These are phyloP conservation scores for Lactifluus echinatus DNA, from an alignment of 768 basidiomycete genomes.

Conservation along the genomic window DNA sequence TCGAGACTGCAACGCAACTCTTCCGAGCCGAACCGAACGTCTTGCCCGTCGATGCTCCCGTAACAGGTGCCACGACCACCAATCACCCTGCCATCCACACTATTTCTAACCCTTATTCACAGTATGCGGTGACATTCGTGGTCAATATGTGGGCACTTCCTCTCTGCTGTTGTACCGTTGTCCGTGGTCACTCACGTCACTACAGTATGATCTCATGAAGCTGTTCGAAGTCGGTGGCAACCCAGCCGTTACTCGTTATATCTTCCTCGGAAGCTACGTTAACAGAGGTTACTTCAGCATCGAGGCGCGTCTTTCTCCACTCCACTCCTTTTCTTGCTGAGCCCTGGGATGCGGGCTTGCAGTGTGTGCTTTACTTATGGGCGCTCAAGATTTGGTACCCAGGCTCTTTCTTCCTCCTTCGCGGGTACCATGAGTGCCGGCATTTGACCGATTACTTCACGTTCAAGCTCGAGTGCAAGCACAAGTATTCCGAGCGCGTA, in stretches of 20 bases:
- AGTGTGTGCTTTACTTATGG: conserved; percentile 99
- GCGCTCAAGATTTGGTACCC: conserved; percentile 99
- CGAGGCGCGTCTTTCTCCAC: conserved; percentile 36
- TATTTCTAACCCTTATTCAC: neutral
- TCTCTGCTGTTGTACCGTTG: no score
- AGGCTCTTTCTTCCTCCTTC: conserved; percentile 88
- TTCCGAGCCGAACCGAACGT: conserved; percentile 83
- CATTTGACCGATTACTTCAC: conserved; percentile 99
- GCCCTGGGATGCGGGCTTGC: conserved; percentile 8
- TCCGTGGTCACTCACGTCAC: conserved; percentile 2
- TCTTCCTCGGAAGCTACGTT: conserved; percentile 70
- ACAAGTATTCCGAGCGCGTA: conserved; percentile 95
- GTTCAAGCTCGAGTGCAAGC: conserved; percentile 98
- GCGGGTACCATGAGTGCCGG: conserved; percentile 98
- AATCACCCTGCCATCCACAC: neutral
- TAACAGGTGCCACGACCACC: conserved; percentile 60
- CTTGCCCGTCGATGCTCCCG: conserved; percentile 90
- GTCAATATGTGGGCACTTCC: conserved; percentile 82
- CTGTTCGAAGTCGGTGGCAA: conserved; percentile 73
- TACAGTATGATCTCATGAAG: conserved; percentile 70
- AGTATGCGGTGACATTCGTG: conserved; percentile 93
- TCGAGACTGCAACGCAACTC: conserved; percentile 75
- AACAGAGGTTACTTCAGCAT: conserved; percentile 72
- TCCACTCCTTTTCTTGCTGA: neutral
- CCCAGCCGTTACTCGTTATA: conserved; percentile 63